Percentiles rank a stretch among this genome's conserved stretches.
Conservation (phyloP, 1,284 basidiomycete genomes). For the Salmacisia buchloeana region DNA sequence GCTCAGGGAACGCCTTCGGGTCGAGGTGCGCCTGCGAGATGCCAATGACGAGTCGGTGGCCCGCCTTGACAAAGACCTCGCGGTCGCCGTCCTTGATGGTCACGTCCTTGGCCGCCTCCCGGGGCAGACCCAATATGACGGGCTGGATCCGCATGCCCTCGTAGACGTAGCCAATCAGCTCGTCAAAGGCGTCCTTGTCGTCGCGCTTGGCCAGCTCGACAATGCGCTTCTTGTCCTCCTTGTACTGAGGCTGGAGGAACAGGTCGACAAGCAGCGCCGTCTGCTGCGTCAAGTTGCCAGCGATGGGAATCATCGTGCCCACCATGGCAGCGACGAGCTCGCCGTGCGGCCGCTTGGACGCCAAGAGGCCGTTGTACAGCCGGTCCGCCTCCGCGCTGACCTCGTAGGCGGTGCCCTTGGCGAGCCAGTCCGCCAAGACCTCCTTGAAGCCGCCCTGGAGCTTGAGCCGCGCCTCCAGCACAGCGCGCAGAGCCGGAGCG, state of each 20-base stretch:
- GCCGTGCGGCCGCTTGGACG: constrained; percentile 1
- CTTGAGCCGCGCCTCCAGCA: constrained; percentile 18
- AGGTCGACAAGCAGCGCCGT: constrained; percentile 18
- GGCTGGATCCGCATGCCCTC: constrained; percentile 20
- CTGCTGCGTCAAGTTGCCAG: constrained; percentile 22
- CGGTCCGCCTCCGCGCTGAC: constrained; percentile 12
- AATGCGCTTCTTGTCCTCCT: constrained; percentile 16
- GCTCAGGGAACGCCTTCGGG: constrained; percentile 57
- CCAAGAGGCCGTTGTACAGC: constrained; percentile 13
- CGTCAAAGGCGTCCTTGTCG: constrained; percentile 15
- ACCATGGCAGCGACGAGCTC: constrained; percentile 10
- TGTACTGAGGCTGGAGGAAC: constrained; percentile 13
- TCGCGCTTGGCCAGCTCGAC: constrained; percentile 15
- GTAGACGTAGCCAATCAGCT: constrained; percentile 18
- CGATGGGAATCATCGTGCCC: constrained; percentile 17
- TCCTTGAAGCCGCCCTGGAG: constrained; percentile 13
- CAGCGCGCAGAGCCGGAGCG: not conserved
- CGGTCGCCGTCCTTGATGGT: constrained; percentile 15
- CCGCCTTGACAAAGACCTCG: constrained; percentile 19
- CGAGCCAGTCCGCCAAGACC: constrained; percentile 12
- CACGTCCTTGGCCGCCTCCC: constrained; percentile 12
- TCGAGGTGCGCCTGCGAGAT: constrained; percentile 34
- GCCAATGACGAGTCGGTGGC: constrained; percentile 28
- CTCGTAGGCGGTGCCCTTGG: constrained; percentile 22
- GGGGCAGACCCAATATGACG: constrained; percentile 18